A percentile compares a stretch with the other conserved stretches of the same genome.
Evolutionary conservation across 2,329 filamentous ascomycete species (phyloP).

Genomic region (Fusarium sterilihyphosum): DNA sequence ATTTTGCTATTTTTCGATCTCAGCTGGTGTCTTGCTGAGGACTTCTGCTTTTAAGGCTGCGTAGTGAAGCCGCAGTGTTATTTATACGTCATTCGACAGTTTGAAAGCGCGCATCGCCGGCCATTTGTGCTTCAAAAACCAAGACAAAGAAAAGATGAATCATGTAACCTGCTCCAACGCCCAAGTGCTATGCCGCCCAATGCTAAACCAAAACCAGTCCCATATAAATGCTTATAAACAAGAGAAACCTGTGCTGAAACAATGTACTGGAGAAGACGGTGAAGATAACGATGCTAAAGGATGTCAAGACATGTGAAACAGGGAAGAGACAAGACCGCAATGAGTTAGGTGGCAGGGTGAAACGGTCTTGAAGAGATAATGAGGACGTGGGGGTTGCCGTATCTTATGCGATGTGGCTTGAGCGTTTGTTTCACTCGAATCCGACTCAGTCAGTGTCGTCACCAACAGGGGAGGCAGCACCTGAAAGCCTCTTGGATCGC

Average conservation of each 20-base stretch:
- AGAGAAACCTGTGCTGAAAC: slow-evolving; percentile 22
- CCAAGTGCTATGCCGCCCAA: slow-evolving; percentile 42
- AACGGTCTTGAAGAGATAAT: slow-evolving; percentile 20
- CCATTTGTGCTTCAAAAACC: slow-evolving; percentile 17
- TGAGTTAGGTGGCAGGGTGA: slow-evolving; percentile 7
- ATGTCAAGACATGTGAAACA: slow-evolving; percentile 15
- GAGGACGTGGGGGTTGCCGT: slow-evolving; percentile 15
- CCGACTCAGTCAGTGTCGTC: slow-evolving; percentile 49
- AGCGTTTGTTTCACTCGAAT: slow-evolving; percentile 18
- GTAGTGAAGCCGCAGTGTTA: slow-evolving; percentile 18
- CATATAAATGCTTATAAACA: slow-evolving; percentile 41
- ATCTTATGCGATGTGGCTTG: slow-evolving; percentile 16
- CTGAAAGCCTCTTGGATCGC: slow-evolving; percentile 44
- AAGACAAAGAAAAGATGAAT: slow-evolving; percentile 30
- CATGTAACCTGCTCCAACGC: slow-evolving; percentile 34
- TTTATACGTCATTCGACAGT: slow-evolving; percentile 20
- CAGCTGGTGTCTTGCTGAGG: slow-evolving; percentile 30
- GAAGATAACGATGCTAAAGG: slow-evolving; percentile 15
- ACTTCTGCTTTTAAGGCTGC: slow-evolving; percentile 14
- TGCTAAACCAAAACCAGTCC: slow-evolving; percentile 30
- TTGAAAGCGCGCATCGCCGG: slow-evolving; percentile 27
- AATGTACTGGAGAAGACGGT: slow-evolving; percentile 20
- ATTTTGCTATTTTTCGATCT: slow-evolving; percentile 38
- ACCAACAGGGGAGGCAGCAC: slow-evolving; percentile 50
- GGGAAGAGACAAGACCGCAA: slow-evolving; percentile 4